phyloP scores from a whole-genome alignment of 768 basidiomycete species.

The Mycena crocata region DNA sequence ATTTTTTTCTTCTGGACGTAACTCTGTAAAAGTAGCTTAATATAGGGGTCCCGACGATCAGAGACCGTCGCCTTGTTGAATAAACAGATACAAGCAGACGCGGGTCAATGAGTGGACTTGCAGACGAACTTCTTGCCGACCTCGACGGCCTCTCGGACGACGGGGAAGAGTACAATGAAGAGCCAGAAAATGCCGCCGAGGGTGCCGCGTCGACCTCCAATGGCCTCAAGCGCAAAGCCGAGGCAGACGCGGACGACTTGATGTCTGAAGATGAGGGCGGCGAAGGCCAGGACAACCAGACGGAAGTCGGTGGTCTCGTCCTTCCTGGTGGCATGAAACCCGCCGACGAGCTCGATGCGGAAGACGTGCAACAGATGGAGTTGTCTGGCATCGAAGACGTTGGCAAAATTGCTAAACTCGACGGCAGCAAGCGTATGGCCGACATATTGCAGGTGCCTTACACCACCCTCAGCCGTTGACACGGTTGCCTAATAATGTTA shows the following conservation, averaged over 20 bases:
- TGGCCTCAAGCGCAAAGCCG: constrained; percentile 72
- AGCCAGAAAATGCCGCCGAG: constrained; percentile 40
- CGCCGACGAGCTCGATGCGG: constrained; percentile 94
- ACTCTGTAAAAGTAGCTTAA: too few species aligned
- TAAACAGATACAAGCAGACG: background rate
- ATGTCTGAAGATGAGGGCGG: constrained; percentile 69
- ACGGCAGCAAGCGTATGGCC: constrained; percentile 87
- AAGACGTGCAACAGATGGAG: constrained; percentile 96
- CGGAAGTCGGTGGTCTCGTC: constrained; percentile 68
- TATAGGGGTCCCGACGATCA: too few species aligned
- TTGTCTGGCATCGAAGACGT: constrained; percentile 88
- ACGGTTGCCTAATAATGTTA: background rate
- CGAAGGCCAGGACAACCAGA: constrained; percentile 56
- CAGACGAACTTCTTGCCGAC: constrained; percentile 93
- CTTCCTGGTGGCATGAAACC: constrained; percentile 90
- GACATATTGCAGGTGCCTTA: constrained; percentile 90
- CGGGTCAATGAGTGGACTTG: constrained; percentile 77
- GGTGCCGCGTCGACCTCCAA: constrained; percentile 43
- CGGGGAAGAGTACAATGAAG: constrained; percentile 63
- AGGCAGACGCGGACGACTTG: constrained; percentile 58
- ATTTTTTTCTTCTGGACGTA: background rate
- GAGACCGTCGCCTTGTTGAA: background rate
- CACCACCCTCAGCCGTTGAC: too few species aligned
- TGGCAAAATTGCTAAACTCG: constrained; percentile 86
- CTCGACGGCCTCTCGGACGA: constrained; percentile 87